Conservation (phyloP, 139 green algal species). For the Tetraselmis striata region DNA sequence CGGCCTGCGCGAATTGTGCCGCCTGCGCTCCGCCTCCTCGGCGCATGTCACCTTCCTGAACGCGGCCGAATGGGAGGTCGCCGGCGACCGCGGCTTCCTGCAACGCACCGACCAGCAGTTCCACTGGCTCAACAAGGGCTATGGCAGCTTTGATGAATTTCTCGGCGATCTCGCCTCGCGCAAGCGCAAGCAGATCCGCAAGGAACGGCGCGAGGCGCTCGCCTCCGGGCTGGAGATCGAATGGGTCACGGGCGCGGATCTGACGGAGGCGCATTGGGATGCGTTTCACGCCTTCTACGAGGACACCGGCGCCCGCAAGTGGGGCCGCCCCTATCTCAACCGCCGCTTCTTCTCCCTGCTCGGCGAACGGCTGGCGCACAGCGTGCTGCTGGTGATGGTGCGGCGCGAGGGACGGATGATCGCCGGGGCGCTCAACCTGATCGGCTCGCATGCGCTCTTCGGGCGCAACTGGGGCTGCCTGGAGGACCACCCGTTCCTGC, state of each 20-base stretch:
- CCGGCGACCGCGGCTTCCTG: slow-evolving; percentile 61
- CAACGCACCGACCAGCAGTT: slow-evolving; percentile 55
- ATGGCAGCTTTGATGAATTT: slow-evolving; percentile 76
- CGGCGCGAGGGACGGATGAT: slow-evolving; percentile 32
- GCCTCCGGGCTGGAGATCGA: slow-evolving; percentile 48
- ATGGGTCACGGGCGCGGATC: slow-evolving; percentile 52
- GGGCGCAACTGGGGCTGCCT: slow-evolving; percentile 86
- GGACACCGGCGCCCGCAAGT: slow-evolving; percentile 64
- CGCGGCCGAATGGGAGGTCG: slow-evolving; percentile 48
- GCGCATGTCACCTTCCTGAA: slow-evolving; percentile 83
- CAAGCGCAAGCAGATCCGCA: slow-evolving; percentile 82
- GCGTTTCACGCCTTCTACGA: slow-evolving; percentile 73
- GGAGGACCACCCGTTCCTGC: slow-evolving; percentile 50
- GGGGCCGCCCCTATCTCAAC: slow-evolving; percentile 82
- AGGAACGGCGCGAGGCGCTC: slow-evolving; percentile 57
- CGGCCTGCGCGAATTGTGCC: slow-evolving; percentile 1
- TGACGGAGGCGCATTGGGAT: slow-evolving; percentile 68
- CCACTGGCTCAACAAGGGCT: slow-evolving; percentile 55
- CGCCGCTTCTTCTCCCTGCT: slow-evolving; percentile 79
- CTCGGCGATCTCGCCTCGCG: slow-evolving; percentile 71
- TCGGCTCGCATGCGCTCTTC: slow-evolving; percentile 74
- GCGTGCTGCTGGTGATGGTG: slow-evolving; percentile 74
- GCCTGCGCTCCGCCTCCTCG: slow-evolving; percentile 26
- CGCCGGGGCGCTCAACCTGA: slow-evolving; percentile 82
- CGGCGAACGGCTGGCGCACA: slow-evolving; percentile 51